phyloP scores from a whole-genome alignment of 345 rosid species.

The Conringia planisiliqua region DNA sequence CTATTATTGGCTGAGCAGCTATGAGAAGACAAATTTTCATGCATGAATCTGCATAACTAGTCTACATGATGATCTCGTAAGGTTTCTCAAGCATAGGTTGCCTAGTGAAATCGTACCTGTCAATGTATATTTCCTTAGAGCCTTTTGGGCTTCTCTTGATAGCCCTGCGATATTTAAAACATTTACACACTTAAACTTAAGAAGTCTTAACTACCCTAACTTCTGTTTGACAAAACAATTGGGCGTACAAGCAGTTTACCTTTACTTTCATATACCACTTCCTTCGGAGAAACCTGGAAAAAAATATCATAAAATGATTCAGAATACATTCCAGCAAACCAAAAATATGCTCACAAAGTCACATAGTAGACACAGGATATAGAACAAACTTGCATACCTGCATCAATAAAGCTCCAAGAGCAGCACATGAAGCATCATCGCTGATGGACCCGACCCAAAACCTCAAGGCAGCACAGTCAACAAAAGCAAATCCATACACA shows the following conservation, averaged over 20 bases:
- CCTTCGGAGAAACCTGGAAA: conserved; percentile 85
- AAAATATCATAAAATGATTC: conserved; percentile 11
- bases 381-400: conserved; percentile 54
- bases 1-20: not conserved
- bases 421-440: conserved; percentile 79
- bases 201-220: not conserved
- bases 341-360: not conserved
- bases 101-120: conserved; percentile 45
- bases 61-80: not conserved
- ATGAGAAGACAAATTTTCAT: not conserved
- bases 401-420: conserved; percentile 87
- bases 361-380: conserved; percentile 10
- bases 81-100: not conserved
- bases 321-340: conserved; percentile 6
- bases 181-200: not conserved
- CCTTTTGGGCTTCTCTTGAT: conserved; percentile 81
- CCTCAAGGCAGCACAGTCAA: conserved; percentile 88
- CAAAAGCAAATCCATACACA: conserved; percentile 86
- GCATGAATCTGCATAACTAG: not conserved
- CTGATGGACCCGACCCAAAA: conserved; percentile 82
- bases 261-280: conserved; percentile 74
- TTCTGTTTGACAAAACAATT: not conserved
- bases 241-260: conserved; percentile 43
- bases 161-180: conserved; percentile 55
- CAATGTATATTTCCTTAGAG: conserved; percentile 65